Conservation (phyloP, 2,329 filamentous ascomycete genomes). For the Cercospora zeina region DNA sequence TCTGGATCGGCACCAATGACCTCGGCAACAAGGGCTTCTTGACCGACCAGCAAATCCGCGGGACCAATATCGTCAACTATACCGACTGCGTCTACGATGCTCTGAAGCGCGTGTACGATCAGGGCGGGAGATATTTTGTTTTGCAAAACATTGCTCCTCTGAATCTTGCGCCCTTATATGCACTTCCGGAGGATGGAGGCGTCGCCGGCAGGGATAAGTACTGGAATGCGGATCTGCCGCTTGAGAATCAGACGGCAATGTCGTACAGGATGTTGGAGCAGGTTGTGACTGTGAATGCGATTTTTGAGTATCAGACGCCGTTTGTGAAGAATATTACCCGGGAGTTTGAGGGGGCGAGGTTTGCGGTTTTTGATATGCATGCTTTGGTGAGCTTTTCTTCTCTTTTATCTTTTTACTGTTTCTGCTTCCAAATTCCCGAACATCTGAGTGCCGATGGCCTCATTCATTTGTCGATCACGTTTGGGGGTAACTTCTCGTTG, state of each 20-base stretch:
- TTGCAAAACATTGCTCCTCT: conserved; percentile 69
- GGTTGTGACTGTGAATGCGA: conserved; percentile 53
- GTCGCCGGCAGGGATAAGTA: conserved; percentile 49
- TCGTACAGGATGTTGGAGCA: conserved; percentile 55
- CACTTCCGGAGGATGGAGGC: conserved; percentile 40
- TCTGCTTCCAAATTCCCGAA: no score
- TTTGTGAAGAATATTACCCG: conserved; percentile 47
- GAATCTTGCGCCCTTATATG: conserved; percentile 68
- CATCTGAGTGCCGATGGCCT: no score
- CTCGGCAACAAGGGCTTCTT: conserved; percentile 67
- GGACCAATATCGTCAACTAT: conserved; percentile 64
- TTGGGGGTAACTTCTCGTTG: no score
- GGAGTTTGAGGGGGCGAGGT: conserved; percentile 56
- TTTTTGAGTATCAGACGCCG: conserved; percentile 55
- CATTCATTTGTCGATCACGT: no score
- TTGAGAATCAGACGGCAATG: conserved; percentile 52
- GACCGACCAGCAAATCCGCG: conserved; percentile 60
- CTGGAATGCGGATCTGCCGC: conserved; percentile 49
- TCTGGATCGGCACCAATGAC: conserved; percentile 84
- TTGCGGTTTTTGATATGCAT: conserved; percentile 69
- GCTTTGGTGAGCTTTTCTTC: conserved; percentile 48
- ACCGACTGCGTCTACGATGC: conserved; percentile 66
- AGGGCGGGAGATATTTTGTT: conserved; percentile 69
- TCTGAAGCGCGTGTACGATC: conserved; percentile 63
- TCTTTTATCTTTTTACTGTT: neutral